A percentile compares a stretch with the other conserved stretches of the same genome.
These are phyloP conservation scores for Eremochloa ophiuroides DNA, from an alignment of 176 grass and related monocot genomes.

Conservation along the genomic window DNA sequence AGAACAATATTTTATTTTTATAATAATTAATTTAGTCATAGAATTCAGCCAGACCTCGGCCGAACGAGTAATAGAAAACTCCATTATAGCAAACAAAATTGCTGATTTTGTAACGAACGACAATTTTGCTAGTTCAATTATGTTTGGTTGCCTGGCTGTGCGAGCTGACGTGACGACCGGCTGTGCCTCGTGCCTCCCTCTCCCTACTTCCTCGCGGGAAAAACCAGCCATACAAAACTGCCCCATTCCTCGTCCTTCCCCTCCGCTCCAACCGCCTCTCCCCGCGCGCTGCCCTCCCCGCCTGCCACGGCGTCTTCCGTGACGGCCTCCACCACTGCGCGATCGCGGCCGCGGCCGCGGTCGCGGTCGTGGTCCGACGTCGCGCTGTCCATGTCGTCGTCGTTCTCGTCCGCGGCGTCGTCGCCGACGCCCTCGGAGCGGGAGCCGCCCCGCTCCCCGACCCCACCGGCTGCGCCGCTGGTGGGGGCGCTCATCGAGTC, in stretches of 20 bases:
- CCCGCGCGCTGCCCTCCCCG: not conserved
- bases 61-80: too few species aligned
- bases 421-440: constrained; percentile 22
- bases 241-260: not conserved
- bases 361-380: constrained; percentile 35
- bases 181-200: not conserved
- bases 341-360: constrained; percentile 20
- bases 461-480: constrained; percentile 20
- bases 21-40: too few species aligned
- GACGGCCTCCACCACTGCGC: not conserved
- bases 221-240: constrained; percentile 17
- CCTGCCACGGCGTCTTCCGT: constrained; percentile 19
- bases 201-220: not conserved
- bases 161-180: not conserved
- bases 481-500: constrained; percentile 49
- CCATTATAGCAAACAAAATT: too few species aligned
- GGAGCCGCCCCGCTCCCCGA: not conserved
- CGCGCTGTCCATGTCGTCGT: constrained; percentile 28
- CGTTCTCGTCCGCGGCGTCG: not conserved
- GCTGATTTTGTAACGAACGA: too few species aligned
- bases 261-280: constrained; percentile 21
- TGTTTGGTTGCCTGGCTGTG: too few species aligned
- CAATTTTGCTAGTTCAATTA: too few species aligned
- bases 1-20: too few species aligned
- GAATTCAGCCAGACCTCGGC: too few species aligned